phyloP scores from a whole-genome alignment of 306 rosid genomes.

The Cucurbita ficifolia region DNA sequence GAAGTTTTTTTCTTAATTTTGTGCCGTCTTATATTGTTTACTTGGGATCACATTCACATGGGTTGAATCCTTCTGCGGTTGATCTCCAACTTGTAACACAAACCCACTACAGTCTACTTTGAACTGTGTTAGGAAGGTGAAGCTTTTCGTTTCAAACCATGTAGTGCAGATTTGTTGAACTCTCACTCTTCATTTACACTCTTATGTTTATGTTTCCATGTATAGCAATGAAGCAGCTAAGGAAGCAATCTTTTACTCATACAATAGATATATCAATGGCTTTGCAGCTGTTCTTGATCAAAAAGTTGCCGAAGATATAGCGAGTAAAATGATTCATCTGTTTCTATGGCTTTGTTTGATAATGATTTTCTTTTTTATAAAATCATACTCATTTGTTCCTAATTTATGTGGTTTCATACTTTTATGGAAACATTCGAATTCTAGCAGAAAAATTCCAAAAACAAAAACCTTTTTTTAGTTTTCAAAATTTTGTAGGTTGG shows the following conservation, averaged over 20 bases:
- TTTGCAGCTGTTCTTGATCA: slow-evolving; percentile 63
- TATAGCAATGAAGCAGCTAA: slow-evolving; percentile 31
- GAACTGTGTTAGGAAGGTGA: slow-evolving; percentile 22
- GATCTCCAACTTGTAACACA: slow-evolving; percentile 20
- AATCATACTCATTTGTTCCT: no score
- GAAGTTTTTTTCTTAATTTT: background rate
- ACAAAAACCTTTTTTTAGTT: no score
- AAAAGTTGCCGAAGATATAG: slow-evolving; percentile 25
- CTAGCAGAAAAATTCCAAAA: no score
- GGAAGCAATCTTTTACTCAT: slow-evolving; percentile 50
- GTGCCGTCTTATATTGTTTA: slow-evolving; percentile 59
- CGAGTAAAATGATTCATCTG: slow-evolving; percentile 13
- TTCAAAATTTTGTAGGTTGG: no score
- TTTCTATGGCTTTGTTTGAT: no score
- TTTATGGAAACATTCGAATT: no score
- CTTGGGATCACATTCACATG: slow-evolving; percentile 38
- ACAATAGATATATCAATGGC: slow-evolving; percentile 43
- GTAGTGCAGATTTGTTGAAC: no score
- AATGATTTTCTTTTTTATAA: no score
- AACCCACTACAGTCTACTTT: slow-evolving; percentile 37
- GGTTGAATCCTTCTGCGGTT: background rate
- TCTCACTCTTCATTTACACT: background rate
- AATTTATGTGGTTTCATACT: no score
- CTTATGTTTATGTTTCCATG: background rate
- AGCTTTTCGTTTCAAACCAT: no score